Percentiles rank a stretch among this genome's conserved stretches.
phyloP scores from a whole-genome alignment of 106 monocot species.

The Dioscorea alata region DNA sequence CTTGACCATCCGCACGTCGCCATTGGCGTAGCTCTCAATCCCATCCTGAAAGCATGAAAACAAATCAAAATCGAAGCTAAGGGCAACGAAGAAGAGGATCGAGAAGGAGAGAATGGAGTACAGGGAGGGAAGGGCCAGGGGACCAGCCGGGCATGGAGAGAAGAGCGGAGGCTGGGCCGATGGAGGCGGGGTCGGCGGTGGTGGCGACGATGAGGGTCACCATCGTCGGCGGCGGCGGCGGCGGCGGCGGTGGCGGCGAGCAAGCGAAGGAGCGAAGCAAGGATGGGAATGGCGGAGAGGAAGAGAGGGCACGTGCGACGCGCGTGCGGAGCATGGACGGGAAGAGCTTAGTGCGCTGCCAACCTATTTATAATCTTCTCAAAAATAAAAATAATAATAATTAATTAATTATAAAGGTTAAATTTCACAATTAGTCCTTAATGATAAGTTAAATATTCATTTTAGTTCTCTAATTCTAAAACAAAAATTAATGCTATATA shows the following conservation, averaged over 20 bases:
- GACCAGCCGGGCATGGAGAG: slow-evolving; percentile 91
- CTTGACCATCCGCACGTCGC: slow-evolving; percentile 60
- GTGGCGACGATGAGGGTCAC: slow-evolving; percentile 88
- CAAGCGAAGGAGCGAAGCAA: too few species aligned
- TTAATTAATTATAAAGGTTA: too few species aligned
- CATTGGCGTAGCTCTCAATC: slow-evolving; percentile 66
- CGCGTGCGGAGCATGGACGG: too few species aligned
- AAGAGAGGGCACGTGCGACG: too few species aligned
- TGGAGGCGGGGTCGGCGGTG: slow-evolving; percentile 75
- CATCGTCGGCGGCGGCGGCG: slow-evolving; percentile 28
- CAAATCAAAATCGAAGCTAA: not conserved
- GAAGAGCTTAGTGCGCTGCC: too few species aligned
- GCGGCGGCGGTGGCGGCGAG: not conserved
- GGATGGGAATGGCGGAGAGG: too few species aligned
- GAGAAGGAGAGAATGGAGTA: not conserved
- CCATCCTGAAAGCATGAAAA: slow-evolving; percentile 24
- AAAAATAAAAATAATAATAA: too few species aligned
- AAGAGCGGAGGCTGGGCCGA: slow-evolving; percentile 84
- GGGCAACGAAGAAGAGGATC: not conserved
- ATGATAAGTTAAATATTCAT: too few species aligned
- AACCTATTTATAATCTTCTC: too few species aligned
- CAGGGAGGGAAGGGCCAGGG: slow-evolving; percentile 62
- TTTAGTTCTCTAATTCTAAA: too few species aligned
- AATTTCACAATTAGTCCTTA: too few species aligned
- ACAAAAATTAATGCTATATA: too few species aligned